Conservation (phyloP, 2,329 filamentous ascomycete genomes). For the Pyrenophora teres region DNA sequence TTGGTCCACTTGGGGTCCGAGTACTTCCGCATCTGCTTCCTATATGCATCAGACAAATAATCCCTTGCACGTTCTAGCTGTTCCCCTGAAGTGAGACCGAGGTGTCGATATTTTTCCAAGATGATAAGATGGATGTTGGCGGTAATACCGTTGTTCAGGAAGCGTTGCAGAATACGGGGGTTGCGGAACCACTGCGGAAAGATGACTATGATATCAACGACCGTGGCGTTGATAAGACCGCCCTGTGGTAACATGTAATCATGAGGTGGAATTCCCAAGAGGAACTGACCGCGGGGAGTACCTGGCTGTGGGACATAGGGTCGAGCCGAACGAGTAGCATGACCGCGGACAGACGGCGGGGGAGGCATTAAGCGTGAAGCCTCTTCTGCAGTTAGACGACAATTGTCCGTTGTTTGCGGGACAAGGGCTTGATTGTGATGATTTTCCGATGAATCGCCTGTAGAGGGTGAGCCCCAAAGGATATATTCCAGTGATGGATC, state of each 20-base stretch:
- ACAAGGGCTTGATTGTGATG: not conserved
- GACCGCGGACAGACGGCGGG: too few species aligned
- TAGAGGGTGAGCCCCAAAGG: too few species aligned
- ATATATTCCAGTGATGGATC: too few species aligned
- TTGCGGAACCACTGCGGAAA: constrained; percentile 26
- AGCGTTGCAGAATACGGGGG: constrained; percentile 8
- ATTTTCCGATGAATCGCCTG: too few species aligned
- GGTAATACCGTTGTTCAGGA: constrained; percentile 24
- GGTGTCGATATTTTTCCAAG: constrained; percentile 16
- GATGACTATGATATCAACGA: constrained; percentile 23
- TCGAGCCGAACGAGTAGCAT: not conserved
- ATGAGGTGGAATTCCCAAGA: constrained; percentile 11
- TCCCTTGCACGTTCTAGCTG: constrained; percentile 15
- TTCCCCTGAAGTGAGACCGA: not conserved
- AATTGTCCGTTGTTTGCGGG: too few species aligned
- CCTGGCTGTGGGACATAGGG: not conserved
- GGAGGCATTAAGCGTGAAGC: too few species aligned
- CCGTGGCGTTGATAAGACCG: constrained; percentile 19
- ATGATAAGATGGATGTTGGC: constrained; percentile 20
- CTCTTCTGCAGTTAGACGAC: too few species aligned
- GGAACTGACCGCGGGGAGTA: constrained; percentile 1
- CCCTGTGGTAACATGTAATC: constrained; percentile 11
- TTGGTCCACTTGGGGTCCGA: constrained; percentile 12
- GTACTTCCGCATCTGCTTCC: constrained; percentile 21
- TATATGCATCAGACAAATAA: constrained; percentile 21